A percentile compares a stretch with the other conserved stretches of the same genome.
Evolutionary conservation across 2,329 filamentous ascomycete species (phyloP).

Genomic region (Ampelomyces quisqualis): DNA sequence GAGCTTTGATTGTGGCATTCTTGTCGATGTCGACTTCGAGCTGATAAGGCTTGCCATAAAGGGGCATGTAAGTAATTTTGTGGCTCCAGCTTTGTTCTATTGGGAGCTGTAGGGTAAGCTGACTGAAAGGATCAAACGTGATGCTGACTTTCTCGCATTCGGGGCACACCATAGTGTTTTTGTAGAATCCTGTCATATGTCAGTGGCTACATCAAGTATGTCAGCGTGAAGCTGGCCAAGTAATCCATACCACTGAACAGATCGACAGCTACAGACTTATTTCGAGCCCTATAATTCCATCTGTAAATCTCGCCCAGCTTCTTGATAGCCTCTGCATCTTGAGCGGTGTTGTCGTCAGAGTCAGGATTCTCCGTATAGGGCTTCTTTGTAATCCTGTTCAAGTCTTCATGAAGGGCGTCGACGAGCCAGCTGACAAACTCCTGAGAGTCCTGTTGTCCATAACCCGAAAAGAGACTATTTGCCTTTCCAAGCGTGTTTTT

Average conservation of each 20-base stretch:
- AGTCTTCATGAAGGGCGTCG: constrained; percentile 90
- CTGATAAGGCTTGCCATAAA: constrained; percentile 68
- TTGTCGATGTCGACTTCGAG: constrained; percentile 80
- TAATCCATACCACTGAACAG: constrained; percentile 77
- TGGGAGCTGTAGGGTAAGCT: constrained; percentile 85
- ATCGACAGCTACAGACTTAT: constrained; percentile 93
- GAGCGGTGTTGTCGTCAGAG: constrained; percentile 93
- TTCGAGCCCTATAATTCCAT: constrained; percentile 86
- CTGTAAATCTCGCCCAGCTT: constrained; percentile 86
- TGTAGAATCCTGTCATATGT: constrained; percentile 66
- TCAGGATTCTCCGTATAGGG: constrained; percentile 97
- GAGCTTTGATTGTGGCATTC: constrained; percentile 64
- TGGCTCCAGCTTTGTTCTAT: constrained; percentile 80
- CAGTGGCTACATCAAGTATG: too few relatives aligned
- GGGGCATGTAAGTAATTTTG: constrained; percentile 73
- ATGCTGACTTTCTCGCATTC: constrained; percentile 94
- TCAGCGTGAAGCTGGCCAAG: too few relatives aligned
- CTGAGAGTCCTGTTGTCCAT: constrained; percentile 95
- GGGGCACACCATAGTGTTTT: constrained; percentile 92
- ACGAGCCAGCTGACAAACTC: constrained; percentile 95
- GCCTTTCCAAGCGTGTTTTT: constrained; percentile 79
- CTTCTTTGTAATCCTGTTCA: constrained; percentile 92
- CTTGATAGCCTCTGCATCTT: constrained; percentile 75
- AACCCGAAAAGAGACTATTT: constrained; percentile 85
- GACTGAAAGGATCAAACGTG: constrained; percentile 97